A percentile compares a stretch with the other conserved stretches of the same genome.
phyloP scores from a whole-genome alignment of 306 rosid species.

The Herpetospermum pedunculosum region DNA sequence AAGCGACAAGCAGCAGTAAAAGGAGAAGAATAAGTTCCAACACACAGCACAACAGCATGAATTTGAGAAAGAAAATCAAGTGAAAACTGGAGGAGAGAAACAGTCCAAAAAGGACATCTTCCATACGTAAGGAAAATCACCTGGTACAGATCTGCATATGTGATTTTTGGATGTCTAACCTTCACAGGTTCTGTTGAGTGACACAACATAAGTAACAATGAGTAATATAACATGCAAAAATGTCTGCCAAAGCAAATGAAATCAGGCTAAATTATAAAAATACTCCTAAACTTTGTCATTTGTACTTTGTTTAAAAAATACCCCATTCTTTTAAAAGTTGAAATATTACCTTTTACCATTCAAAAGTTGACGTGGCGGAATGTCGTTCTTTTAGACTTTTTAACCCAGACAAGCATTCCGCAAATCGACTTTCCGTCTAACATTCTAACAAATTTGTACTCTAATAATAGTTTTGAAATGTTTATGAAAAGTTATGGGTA shows the following conservation, averaged over 20 bases:
- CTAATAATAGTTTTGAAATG: too few relatives aligned
- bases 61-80: background rate
- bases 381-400: too few relatives aligned
- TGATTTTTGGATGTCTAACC: constrained; percentile 43
- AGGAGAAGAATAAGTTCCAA: background rate
- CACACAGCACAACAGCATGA: background rate
- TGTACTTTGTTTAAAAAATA: too few relatives aligned
- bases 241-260: background rate
- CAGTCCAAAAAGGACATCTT: background rate
- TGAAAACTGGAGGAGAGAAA: background rate
- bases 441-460: too few relatives aligned
- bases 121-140: constrained; percentile 13
- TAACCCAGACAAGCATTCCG: too few relatives aligned
- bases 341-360: too few relatives aligned
- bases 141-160: constrained; percentile 83
- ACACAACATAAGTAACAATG: constrained; percentile 8
- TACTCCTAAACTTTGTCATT: too few relatives aligned
- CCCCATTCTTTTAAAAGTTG: too few relatives aligned
- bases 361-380: too few relatives aligned
- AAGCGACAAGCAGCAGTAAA: background rate
- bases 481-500: too few relatives aligned
- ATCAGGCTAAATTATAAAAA: too few relatives aligned
- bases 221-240: background rate
- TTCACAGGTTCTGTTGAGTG: constrained; percentile 50
- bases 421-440: too few relatives aligned